phyloP scores from a whole-genome alignment of 1,139 yeast genomes.

The Yamadazyma diospyri region DNA sequence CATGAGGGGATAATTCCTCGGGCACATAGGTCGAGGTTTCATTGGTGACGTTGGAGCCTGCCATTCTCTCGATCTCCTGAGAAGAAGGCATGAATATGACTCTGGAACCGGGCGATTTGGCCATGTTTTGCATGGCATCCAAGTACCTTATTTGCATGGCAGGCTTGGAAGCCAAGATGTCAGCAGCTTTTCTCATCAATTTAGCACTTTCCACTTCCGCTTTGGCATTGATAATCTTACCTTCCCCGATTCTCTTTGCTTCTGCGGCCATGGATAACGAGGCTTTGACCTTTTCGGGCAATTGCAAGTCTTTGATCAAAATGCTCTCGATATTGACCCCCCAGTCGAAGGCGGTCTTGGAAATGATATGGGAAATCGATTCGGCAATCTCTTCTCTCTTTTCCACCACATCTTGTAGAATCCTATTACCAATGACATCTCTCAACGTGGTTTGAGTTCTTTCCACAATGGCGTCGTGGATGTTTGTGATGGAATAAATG shows the following conservation, averaged over 20 bases:
- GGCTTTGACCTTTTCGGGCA: slow-evolving; percentile 56
- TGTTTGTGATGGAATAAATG: slow-evolving; percentile 53
- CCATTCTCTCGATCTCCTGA: slow-evolving; percentile 39
- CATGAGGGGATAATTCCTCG: slow-evolving; percentile 14
- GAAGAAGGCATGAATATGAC: slow-evolving; percentile 73
- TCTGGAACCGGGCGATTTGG: slow-evolving; percentile 56
- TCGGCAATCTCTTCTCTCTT: slow-evolving; percentile 72
- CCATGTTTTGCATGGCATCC: slow-evolving; percentile 80
- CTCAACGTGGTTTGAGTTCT: slow-evolving; percentile 74
- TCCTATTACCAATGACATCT: slow-evolving; percentile 68
- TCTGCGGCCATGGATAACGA: slow-evolving; percentile 75
- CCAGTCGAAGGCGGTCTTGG: slow-evolving; percentile 67
- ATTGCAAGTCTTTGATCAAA: slow-evolving; percentile 62
- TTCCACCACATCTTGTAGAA: slow-evolving; percentile 71
- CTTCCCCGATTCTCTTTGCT: slow-evolving; percentile 74
- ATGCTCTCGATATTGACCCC: slow-evolving; percentile 71
- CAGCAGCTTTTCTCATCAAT: slow-evolving; percentile 77
- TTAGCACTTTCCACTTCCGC: slow-evolving; percentile 78
- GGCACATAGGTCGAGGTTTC: slow-evolving; percentile 12
- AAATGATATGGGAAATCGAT: slow-evolving; percentile 58
- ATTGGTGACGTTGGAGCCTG: slow-evolving; percentile 19
- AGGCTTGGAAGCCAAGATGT: slow-evolving; percentile 68
- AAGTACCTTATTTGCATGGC: slow-evolving; percentile 79
- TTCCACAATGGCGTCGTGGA: slow-evolving; percentile 59
- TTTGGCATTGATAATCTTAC: slow-evolving; percentile 70